Conservation (phyloP, 176 grass and related monocot genomes). For the Carex kokanica region DNA sequence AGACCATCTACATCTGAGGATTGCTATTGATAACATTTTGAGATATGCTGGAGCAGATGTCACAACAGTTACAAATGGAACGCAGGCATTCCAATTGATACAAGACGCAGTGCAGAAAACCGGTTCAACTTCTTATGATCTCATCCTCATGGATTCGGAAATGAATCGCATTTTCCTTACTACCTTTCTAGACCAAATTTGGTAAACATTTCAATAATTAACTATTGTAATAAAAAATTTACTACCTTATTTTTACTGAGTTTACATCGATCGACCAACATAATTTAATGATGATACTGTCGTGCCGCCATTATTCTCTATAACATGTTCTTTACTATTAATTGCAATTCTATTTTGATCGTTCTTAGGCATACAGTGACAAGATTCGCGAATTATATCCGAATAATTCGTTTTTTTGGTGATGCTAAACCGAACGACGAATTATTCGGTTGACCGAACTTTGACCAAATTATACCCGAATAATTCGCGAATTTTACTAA, state of each 20-base stretch:
- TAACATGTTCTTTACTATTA: too few species aligned
- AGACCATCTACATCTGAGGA: not conserved
- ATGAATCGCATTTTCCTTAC: not conserved
- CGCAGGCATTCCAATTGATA: not conserved
- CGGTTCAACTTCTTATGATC: not conserved
- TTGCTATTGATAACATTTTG: not conserved
- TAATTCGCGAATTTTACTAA: too few species aligned
- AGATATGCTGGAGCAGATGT: not conserved
- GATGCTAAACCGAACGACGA: too few species aligned
- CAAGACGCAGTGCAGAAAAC: not conserved
- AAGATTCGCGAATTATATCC: too few species aligned
- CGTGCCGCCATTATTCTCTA: too few species aligned
- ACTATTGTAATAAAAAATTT: not conserved
- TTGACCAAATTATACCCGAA: too few species aligned
- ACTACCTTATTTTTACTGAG: not conserved
- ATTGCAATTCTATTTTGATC: too few species aligned
- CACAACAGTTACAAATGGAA: not conserved
- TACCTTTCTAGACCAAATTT: not conserved
- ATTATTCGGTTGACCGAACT: too few species aligned
- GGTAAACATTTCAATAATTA: not conserved
- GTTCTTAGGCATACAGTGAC: too few species aligned
- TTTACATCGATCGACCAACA: not conserved
- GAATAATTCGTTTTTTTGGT: too few species aligned
- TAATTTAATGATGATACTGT: not conserved
- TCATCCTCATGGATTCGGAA: not conserved